These are phyloP conservation scores for Astraeus odoratus DNA, from an alignment of 768 basidiomycete genomes.

Conservation along the genomic window DNA sequence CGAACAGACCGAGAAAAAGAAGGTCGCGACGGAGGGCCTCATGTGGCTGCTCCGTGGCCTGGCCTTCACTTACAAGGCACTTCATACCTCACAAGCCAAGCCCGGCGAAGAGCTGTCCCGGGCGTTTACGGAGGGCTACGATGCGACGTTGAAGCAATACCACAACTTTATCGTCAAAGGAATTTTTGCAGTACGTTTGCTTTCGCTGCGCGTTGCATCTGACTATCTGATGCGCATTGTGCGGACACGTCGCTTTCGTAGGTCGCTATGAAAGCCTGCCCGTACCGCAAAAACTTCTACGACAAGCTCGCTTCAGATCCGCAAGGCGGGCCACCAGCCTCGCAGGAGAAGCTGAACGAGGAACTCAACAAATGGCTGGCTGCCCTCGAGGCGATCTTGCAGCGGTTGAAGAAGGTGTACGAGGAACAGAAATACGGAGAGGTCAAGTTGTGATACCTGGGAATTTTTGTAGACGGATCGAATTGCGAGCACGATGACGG, in stretches of 20 bases:
- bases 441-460: slow-evolving; percentile 14
- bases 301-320: slow-evolving; percentile 51
- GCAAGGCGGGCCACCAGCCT: slow-evolving; percentile 39
- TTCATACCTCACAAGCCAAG: slow-evolving; percentile 66
- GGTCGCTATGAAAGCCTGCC: slow-evolving; percentile 57
- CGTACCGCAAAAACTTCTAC: slow-evolving; percentile 58
- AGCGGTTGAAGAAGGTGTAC: slow-evolving; percentile 46
- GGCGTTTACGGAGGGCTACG: slow-evolving; percentile 81
- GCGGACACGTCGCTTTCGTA: neutral
- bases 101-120: slow-evolving; percentile 44
- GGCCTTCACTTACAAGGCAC: slow-evolving; percentile 79
- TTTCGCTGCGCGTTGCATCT: neutral
- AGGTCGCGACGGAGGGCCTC: slow-evolving; percentile 82
- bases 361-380: slow-evolving; percentile 56
- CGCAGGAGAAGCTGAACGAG: slow-evolving; percentile 44
- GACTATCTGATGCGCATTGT: neutral
- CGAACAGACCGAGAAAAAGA: slow-evolving; percentile 85
- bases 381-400: slow-evolving; percentile 48
- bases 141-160: slow-evolving; percentile 71
- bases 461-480: too few relatives aligned
- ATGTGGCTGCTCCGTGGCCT: slow-evolving; percentile 92
- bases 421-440: slow-evolving; percentile 50
- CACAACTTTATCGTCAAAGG: slow-evolving; percentile 74
- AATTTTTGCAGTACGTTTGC: slow-evolving; percentile 43
- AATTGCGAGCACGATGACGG: too few relatives aligned